Base-by-base conservation (phyloP, 176 grass and related monocot genomes). In the Eremochloa ophiuroides region DNA sequence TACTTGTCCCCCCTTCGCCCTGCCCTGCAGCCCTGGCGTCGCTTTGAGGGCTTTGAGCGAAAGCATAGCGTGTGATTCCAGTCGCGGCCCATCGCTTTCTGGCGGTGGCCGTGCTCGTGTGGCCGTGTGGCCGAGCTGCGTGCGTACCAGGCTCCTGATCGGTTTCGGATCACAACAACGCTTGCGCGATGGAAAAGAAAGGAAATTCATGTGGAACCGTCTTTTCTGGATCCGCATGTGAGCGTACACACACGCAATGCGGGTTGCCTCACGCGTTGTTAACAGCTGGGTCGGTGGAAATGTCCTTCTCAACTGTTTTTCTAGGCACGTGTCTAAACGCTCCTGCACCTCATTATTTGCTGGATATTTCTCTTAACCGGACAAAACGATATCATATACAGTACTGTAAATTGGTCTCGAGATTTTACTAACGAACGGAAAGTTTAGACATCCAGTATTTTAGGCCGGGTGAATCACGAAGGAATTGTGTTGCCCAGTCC, bases 1-100 rank as follows among this genome's bases (percentile, higher is more conserved):
- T 37, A 6, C 74, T 10, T 78, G 66, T 40, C 23, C 11, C 55
- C 53, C 3, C 3, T n/a, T n/a, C 9, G 13, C 8, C 1, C 12
- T 8, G 53, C 55, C 40, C 40, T 42, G 6, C 40, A n/a, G n/a
- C n/a, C 13, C 13, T 62, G 5, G 30, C 44, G 31, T 77, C 59
- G 38, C 75, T 10, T 71, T 38, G 25, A 11, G n/a, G 7, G 55
- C 55, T 72, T 62, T 62, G 38, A 63, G 40, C 69, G 14, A 72
- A 46, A 34, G 18, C 61, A 47, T 48, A 26, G 62, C 62, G 77
- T 26, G 53, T 2, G 83, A 85, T 79, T 78, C 75, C 26, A 7
- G 41, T 3, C 9, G 51, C 53, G 8, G 10, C 62, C 20, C 4
- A 35, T 62, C 73, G 1, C 28, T 77, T 33, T 73, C 40, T 4